These are phyloP conservation scores for Kappamyces sp. DNA, from an alignment of 192 early-diverging fungal genomes.

Conservation along the genomic window DNA sequence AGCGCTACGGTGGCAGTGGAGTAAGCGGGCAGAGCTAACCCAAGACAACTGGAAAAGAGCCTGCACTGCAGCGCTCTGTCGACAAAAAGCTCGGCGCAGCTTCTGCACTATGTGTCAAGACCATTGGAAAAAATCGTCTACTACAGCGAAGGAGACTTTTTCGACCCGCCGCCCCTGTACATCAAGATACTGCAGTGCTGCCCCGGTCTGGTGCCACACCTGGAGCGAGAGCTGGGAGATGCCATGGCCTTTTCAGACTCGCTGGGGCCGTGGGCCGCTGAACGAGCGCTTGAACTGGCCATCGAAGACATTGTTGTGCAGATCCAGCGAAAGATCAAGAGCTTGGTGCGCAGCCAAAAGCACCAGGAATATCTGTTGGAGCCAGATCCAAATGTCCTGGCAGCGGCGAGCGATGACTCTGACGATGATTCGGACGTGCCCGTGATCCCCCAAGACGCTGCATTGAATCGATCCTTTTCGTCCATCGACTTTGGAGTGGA, in stretches of 20 bases:
- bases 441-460: too few species aligned
- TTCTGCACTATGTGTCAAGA: constrained; percentile 19
- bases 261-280: constrained; percentile 76
- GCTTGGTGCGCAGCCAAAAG: too few species aligned
- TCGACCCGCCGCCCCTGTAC: constrained; percentile 5
- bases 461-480: too few species aligned
- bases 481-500: too few species aligned
- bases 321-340: too few species aligned
- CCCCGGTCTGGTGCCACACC: constrained; percentile 16
- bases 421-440: too few species aligned
- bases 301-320: constrained; percentile 23
- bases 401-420: too few species aligned
- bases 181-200: constrained; percentile 2
- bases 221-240: constrained; percentile 36
- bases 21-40: neutral
- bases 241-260: constrained; percentile 37
- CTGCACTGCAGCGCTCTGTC: constrained; percentile 32
- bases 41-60: constrained; percentile 34
- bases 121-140: constrained; percentile 26
- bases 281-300: constrained; percentile 56
- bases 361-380: too few species aligned
- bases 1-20: constrained; percentile 22
- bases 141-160: constrained; percentile 20
- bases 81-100: constrained; percentile 8
- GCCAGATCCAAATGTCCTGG: too few species aligned